A percentile compares a stretch with the other conserved stretches of the same genome.
Conservation (phyloP, 1,284 basidiomycete species). For the Melampsora americana region DNA sequence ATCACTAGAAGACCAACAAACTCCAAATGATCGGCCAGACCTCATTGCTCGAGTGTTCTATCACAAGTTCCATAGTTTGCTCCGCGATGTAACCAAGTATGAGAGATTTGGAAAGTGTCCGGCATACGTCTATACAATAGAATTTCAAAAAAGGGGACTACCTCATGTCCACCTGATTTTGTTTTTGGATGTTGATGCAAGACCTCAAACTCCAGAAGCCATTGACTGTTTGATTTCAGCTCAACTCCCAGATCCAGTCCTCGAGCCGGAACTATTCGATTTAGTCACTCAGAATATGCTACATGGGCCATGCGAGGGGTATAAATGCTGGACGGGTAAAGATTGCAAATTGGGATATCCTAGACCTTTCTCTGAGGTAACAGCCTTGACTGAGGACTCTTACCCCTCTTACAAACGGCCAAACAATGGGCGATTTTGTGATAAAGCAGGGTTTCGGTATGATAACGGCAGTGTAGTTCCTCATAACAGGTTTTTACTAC, state of each 20-base stretch:
- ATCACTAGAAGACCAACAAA: neutral
- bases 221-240: neutral
- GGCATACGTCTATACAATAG: neutral
- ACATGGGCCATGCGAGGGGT: neutral
- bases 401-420: neutral
- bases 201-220: neutral
- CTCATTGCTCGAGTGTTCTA: neutral
- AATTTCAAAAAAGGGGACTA: neutral
- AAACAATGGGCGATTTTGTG: neutral
- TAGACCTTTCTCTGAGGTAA: neutral
- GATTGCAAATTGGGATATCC: neutral
- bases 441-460: no score
- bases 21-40: neutral
- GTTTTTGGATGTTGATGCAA: neutral
- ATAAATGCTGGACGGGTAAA: neutral
- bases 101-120: neutral
- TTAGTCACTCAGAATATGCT: neutral
- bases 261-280: neutral
- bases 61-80: neutral
- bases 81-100: neutral
- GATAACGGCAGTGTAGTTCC: conserved; percentile 7
- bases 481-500: neutral
- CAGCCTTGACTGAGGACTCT: neutral
- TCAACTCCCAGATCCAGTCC: neutral
- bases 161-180: neutral